Conservation (phyloP, 2,329 filamentous ascomycete species). For the Aspergillus fumigatiaffinis region DNA sequence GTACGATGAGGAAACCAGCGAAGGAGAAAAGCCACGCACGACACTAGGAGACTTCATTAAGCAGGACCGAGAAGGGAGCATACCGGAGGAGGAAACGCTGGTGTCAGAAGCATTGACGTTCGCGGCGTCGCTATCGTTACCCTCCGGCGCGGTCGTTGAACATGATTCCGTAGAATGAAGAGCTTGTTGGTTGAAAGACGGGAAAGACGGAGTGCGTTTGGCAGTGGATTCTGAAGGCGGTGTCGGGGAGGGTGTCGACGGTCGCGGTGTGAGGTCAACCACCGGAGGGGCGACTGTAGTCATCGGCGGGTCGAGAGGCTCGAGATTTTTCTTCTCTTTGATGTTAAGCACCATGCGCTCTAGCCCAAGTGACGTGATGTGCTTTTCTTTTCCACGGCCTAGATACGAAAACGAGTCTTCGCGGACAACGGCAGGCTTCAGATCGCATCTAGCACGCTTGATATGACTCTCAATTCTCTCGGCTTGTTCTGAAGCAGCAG, state of each 20-base stretch:
- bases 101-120: conserved; percentile 52
- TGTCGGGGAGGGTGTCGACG: conserved; percentile 39
- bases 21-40: conserved; percentile 81
- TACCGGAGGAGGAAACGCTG: conserved; percentile 55
- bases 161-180: conserved; percentile 56
- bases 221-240: conserved; percentile 28
- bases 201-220: conserved; percentile 30
- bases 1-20: conserved; percentile 65
- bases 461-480: conserved; percentile 54
- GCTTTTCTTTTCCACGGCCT: conserved; percentile 71
- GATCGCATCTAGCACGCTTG: conserved; percentile 60
- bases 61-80: conserved; percentile 41
- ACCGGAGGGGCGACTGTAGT: conserved; percentile 36
- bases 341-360: conserved; percentile 94
- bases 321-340: conserved; percentile 72
- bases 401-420: conserved; percentile 56
- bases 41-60: conserved; percentile 62
- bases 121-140: conserved; percentile 43
- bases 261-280: conserved; percentile 42
- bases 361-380: conserved; percentile 87
- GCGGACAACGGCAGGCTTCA: conserved; percentile 49
- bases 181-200: conserved; percentile 22
- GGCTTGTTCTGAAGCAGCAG: conserved; percentile 62
- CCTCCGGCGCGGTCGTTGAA: conserved; percentile 51
- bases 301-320: conserved; percentile 50